Evolutionary conservation across 176 grass and related monocot species (phyloP), one percentile per base, ranked within the genome.

Genomic region (Miscanthus lutarioriparius): DNA sequence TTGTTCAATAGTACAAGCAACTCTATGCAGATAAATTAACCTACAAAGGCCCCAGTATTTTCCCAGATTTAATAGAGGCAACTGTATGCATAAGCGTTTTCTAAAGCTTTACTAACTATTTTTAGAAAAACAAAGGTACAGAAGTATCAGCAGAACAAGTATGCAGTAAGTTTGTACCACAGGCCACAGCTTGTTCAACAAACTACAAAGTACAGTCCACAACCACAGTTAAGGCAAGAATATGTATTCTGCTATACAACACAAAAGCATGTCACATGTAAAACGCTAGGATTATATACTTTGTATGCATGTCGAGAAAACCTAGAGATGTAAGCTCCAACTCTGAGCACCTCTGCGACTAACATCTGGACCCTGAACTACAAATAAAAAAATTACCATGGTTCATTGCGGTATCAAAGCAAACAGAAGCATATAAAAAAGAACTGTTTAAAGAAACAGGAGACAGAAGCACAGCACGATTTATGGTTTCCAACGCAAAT

Each of bases 331-430:
- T 53, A 67, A 0, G 43, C 66, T 74, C 79, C 88, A 67, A 84
- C 83, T 81, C 88, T 78, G 83, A 90, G 30, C 45, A 82, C 79
- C 73, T n/a, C 44, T 53, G 67, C 11, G 16, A 82, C 72, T 78
- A 90, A 82, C 88, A 90, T 90, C 73, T 82, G 88, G 54, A 82
- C 0, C 73, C 33, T 72, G 53, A 78, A 35, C 79, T 90, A 83
- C 44, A 44, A 76, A 82, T 45, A 64, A 54, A 2, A 76, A 63
- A 72, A 77, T n/a, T n/a, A n/a, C n/a, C n/a, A 30, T 69, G 20
- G 47, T 36, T 82, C 35, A 39, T 82, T 32, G 22, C 17, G 58
- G 17, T 65, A 61, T 58, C 64, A 20, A 30, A 78, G 15, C 17
- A 72, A 73, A 2, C 20, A 11, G 62, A 64, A 86, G 9, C 59